phyloP scores from a whole-genome alignment of 225 moss, liverwort and hornwort species.

The Thuidium tamariscinum region DNA sequence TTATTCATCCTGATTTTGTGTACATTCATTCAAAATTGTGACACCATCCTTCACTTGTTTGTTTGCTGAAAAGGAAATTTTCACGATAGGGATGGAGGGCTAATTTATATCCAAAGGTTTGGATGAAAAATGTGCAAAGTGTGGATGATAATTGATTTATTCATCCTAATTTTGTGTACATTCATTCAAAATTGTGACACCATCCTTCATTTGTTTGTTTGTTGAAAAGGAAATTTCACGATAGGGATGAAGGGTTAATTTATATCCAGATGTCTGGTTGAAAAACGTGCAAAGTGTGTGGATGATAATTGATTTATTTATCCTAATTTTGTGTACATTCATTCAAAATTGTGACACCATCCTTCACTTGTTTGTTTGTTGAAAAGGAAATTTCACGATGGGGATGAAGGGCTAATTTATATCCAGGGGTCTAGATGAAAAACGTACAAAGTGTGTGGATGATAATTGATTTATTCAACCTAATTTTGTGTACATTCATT shows the following conservation, averaged over 20 bases:
- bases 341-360: neutral
- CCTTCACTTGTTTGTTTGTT: neutral
- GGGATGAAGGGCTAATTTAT: neutral
- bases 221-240: neutral
- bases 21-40: neutral
- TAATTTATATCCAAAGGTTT: neutral
- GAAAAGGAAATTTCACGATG: neutral
- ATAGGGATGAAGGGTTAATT: neutral
- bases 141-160: neutral
- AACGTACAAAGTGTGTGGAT: neutral
- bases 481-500: neutral
- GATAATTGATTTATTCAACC: no score
- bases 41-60: neutral
- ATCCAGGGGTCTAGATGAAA: neutral
- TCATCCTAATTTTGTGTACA: neutral
- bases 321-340: neutral
- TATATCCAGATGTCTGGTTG: neutral
- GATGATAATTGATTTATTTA: neutral
- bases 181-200: neutral
- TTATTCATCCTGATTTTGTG: no score
- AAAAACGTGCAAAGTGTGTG: neutral
- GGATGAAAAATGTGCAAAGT: neutral
- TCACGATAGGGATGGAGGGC: neutral
- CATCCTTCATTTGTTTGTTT: neutral
- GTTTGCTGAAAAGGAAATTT: neutral